Evolutionary conservation across 306 rosid genomes (phyloP).

Genomic region (Cicer cuneatum): DNA sequence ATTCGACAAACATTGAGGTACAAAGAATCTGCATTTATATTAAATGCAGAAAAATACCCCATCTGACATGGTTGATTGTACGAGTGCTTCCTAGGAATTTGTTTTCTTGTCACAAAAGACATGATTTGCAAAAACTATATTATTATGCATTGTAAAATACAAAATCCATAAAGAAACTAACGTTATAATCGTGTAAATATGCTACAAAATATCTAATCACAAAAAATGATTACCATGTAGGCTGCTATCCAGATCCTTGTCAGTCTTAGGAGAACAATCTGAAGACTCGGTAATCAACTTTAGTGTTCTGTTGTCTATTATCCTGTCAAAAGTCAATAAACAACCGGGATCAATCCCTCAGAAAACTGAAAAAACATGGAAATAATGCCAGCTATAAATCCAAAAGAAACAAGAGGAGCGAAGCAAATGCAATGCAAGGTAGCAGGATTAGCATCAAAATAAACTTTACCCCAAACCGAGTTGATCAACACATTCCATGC

Average conservation of each 20-base stretch:
- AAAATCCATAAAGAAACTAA: background rate
- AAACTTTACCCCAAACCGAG: slow-evolving; percentile 83
- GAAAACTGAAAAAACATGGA: slow-evolving; percentile 40
- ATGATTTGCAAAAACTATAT: slow-evolving; percentile 7
- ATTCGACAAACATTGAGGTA: slow-evolving; percentile 10
- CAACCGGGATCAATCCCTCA: slow-evolving; percentile 23
- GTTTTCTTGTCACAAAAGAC: slow-evolving; percentile 32
- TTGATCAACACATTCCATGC: slow-evolving; percentile 97
- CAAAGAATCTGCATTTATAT: slow-evolving; percentile 28
- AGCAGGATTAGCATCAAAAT: slow-evolving; percentile 40
- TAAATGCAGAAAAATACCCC: slow-evolving; percentile 40
- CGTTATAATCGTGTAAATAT: slow-evolving; percentile 32
- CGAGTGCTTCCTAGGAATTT: slow-evolving; percentile 9
- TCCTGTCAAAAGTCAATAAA: slow-evolving; percentile 68
- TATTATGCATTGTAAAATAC: background rate
- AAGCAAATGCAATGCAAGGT: slow-evolving; percentile 41
- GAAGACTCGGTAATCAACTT: slow-evolving; percentile 78
- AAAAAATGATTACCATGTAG: slow-evolving; percentile 74
- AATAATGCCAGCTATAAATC: slow-evolving; percentile 23
- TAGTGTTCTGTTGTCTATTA: slow-evolving; percentile 89
- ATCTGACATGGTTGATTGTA: slow-evolving; percentile 23
- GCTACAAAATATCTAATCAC: slow-evolving; percentile 31
- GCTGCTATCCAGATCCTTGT: slow-evolving; percentile 62
- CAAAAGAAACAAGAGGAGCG: slow-evolving; percentile 29
- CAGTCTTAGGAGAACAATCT: slow-evolving; percentile 67